phyloP scores from a whole-genome alignment of 108 stramenopile species.

The Cyclostephanos tholiformis region DNA sequence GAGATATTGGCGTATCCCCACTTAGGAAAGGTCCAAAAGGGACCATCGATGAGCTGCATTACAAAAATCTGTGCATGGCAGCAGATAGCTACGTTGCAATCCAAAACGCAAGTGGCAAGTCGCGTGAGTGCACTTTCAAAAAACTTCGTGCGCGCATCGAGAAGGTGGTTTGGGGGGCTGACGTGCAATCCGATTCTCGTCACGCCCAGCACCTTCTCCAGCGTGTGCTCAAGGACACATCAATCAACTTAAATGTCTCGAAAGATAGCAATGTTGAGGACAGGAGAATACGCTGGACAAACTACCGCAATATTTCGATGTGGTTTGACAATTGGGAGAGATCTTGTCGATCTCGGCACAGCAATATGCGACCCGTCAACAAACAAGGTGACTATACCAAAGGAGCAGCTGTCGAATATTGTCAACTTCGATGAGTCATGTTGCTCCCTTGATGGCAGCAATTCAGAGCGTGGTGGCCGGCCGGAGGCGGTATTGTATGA shows the following conservation, averaged over 20 bases:
- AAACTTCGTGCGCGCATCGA: background rate
- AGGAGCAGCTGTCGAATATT: constrained; percentile 11
- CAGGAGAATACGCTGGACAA: constrained; percentile 8
- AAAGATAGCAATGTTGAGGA: background rate
- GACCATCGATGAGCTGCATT: background rate
- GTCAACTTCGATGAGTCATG: constrained; percentile 14
- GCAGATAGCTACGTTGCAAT: background rate
- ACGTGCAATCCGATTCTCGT: no score
- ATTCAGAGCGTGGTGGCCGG: constrained; percentile 17
- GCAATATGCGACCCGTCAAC: background rate
- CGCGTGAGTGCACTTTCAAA: no score
- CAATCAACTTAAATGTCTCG: background rate
- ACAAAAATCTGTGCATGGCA: background rate
- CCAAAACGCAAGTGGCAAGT: no score
- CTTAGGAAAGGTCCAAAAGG: background rate
- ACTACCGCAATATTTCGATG: background rate
- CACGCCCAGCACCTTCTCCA: background rate
- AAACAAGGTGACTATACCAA: constrained; percentile 1
- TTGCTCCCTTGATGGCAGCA: no score
- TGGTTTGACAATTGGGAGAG: constrained; percentile 9
- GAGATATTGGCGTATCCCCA: background rate
- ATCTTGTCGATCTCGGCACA: background rate
- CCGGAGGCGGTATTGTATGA: constrained; percentile 9
- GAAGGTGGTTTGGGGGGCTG: no score
- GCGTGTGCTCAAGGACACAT: background rate